Base-by-base conservation (phyloP, 192 early-diverging fungal genomes). In the Coemansia sp. region DNA sequence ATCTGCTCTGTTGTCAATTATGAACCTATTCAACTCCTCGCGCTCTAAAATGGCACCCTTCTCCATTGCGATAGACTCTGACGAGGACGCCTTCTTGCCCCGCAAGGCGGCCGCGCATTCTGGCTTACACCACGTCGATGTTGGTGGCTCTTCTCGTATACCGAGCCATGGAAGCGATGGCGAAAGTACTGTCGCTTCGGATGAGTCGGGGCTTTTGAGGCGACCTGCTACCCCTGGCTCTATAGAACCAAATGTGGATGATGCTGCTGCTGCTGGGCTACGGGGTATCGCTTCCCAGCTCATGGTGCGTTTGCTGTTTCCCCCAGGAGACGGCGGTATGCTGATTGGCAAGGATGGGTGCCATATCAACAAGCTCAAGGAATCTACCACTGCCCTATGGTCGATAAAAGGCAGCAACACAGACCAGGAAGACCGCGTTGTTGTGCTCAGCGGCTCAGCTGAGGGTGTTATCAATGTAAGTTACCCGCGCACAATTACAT, bases 281-380 rank as follows among this genome's bases (percentile, higher is more conserved):
- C 51, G 13, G 7, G 51, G 14, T 4, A 28, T 28, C 26, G 51
- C 51, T 5, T 28, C 51, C 26, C 51, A 37, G 51, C 24, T 68
- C 33, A 46, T 62, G 34, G 36, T 74, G 56, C 61, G 79, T 16
- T 58, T 77, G 38, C 36, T 82, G 0, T 82, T 82, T 23, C 65
- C 63, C 0, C 50, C 46, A 31, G 74, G 74, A 37, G 75, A 77
- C 56, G 79, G 79, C 43, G 79, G 79, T 26, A 62, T 82, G 64
- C 51, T 82, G 50, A 82, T 82, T 57, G 79, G 79, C 46, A 76
- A 71, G 39, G 62, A 61, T 10, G 79, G 79, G 14, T 65, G 74
- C 10, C 75, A 82, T 31, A 76, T 82, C 35, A 70, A 63, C 46
- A 82, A 64, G 65, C 79, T 82, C 60, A 81, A 81, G 40, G 69